phyloP scores from a whole-genome alignment of 495 filamentous ascomycete species.

The Gamarada debralockiae region DNA sequence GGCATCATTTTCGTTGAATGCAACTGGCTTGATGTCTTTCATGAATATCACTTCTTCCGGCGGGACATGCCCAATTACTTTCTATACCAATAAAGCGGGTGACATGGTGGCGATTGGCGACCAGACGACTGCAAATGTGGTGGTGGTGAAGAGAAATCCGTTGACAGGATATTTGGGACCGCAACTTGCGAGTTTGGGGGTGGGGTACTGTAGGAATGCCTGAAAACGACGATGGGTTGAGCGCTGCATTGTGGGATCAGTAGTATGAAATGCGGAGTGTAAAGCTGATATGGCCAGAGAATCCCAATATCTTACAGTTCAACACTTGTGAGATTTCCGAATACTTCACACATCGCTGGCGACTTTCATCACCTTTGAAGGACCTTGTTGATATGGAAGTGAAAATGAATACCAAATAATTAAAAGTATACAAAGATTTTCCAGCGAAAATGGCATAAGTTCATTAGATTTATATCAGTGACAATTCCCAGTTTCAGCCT shows the following conservation, averaged over 20 bases:
- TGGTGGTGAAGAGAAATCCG: conserved; percentile 53
- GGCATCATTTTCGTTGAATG: conserved; percentile 35
- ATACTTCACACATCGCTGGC: too few relatives aligned
- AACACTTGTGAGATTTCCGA: too few relatives aligned
- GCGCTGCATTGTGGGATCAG: conserved; percentile 19
- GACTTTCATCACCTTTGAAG: too few relatives aligned
- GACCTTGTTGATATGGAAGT: too few relatives aligned
- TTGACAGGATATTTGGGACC: conserved; percentile 45
- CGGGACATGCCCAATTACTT: conserved; percentile 58
- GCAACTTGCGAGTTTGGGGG: conserved; percentile 16
- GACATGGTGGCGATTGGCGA: conserved; percentile 57
- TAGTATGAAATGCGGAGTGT: too few relatives aligned
- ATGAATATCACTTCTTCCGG: conserved; percentile 48
- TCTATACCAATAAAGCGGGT: conserved; percentile 60
- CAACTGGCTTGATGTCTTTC: conserved; percentile 45
- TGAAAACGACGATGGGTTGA: conserved; percentile 17
- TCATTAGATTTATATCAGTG: too few relatives aligned
- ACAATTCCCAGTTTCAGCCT: too few relatives aligned
- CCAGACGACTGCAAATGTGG: conserved; percentile 55
- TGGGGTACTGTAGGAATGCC: conserved; percentile 5
- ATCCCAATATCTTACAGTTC: too few relatives aligned
- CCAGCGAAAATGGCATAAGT: too few relatives aligned
- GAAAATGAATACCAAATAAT: too few relatives aligned
- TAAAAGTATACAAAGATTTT: too few relatives aligned
- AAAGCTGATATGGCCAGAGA: too few relatives aligned